Evolutionary conservation across 306 rosid species (phyloP), one percentile per base, ranked within the genome.

Genomic region (Begonia fuchsioides): DNA sequence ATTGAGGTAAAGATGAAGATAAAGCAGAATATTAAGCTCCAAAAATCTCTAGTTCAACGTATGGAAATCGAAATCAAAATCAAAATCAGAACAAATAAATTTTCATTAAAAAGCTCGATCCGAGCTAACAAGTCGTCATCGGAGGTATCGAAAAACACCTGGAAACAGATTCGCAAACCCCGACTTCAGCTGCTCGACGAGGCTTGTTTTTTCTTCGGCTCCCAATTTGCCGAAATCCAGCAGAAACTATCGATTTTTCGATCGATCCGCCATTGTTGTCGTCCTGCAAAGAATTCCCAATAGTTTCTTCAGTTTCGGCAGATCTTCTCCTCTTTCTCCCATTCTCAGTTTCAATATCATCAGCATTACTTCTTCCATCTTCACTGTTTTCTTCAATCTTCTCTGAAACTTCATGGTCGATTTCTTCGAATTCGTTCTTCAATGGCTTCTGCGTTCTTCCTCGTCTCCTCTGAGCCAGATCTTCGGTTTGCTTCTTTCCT

Each of bases 131-230:
- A 41, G 14, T 0, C n/a, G 14, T 41, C 12, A 10, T 10, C 12
- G 14, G 45, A n/a, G 45, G 14, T 10, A 10, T 41, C 45, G 14
- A 10, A 3, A 41, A 13, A 10, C 12, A 41, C n/a, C 44, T 13
- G 12, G 35, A 26, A 26, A 2, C 35, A 26, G 35, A 26, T 26
- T 1, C 8, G 8, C 8, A 26, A 26, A 87, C 93, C 38, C 96
- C 93, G 3, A 80, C 94, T 70, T 87, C 94, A 50, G 94, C 94
- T 54, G 96, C 96, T 8, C 96, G 83, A 46, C 20, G 87, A 19
- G 96, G 96, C 72, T 77, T 87, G 76, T 43, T 87, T 58, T 87
- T 83, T 32, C 94, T 72, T 77, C 94, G 67, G 65, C 94, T 83
- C 8, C 96, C 85, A 56, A 68, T 76, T 47, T 80, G 93, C 11